These are phyloP conservation scores for Plantago rigida DNA, from an alignment of 305 asterid species.

Conservation along the genomic window DNA sequence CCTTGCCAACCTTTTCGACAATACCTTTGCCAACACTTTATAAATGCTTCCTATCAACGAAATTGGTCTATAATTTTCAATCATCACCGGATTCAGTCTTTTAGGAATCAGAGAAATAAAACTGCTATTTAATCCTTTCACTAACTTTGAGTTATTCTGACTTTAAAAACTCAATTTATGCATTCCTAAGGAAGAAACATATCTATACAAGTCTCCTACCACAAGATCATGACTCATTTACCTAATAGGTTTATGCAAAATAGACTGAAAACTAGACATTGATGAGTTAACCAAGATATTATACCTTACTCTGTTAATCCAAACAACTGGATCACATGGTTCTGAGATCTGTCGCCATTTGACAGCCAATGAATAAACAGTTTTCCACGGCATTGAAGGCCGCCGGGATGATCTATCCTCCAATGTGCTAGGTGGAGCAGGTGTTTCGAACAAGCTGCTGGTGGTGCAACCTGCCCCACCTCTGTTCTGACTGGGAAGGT, in stretches of 20 bases:
- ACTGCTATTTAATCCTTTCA: too few relatives aligned
- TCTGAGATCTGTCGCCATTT: conserved; percentile 99
- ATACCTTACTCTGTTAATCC: conserved; percentile 93
- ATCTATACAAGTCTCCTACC: too few relatives aligned
- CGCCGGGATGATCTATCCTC: conserved; percentile 72
- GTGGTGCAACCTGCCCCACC: conserved; percentile 99
- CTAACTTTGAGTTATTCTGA: too few relatives aligned
- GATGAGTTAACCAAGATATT: conserved; percentile 20
- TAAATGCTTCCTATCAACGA: too few relatives aligned
- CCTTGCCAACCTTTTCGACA: too few relatives aligned
- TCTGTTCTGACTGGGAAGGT: conserved; percentile 69
- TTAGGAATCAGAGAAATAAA: too few relatives aligned
- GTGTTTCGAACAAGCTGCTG: conserved; percentile 59
- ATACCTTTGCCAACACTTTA: too few relatives aligned
- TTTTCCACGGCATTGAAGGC: conserved; percentile 72
- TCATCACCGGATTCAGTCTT: too few relatives aligned
- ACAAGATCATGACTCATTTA: too few relatives aligned
- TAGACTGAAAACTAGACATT: conserved; percentile 1
- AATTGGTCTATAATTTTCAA: too few relatives aligned
- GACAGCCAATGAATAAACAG: conserved; percentile 73
- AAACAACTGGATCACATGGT: conserved; percentile 91
- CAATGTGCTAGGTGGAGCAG: conserved; percentile 36
- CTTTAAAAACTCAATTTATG: too few relatives aligned
- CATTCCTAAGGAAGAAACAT: too few relatives aligned
- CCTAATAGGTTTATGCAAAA: background rate